Percentiles rank a stretch among this genome's conserved stretches.
Conservation (phyloP, 257 asterid species). For the Przewalskia tangutica region DNA sequence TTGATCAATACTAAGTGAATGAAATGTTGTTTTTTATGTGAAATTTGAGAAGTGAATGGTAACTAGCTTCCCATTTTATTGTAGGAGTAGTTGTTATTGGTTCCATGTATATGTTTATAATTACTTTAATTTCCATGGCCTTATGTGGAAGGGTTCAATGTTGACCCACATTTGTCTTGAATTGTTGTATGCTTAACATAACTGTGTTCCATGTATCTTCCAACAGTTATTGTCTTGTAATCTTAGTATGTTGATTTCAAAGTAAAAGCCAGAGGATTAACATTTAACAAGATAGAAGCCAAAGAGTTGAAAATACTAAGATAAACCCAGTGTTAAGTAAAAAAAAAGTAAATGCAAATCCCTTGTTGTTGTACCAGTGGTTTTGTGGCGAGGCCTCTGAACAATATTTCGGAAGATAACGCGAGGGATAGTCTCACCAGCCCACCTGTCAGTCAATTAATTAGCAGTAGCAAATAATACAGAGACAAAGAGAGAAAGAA, state of each 20-base stretch:
- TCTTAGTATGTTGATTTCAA: background rate
- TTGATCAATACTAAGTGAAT: background rate
- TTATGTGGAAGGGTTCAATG: background rate
- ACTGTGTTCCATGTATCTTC: background rate
- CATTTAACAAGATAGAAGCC: no score
- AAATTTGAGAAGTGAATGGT: background rate
- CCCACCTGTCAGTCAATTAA: slow-evolving; percentile 49
- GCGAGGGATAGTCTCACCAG: slow-evolving; percentile 90
- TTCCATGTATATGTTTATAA: background rate
- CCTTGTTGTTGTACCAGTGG: slow-evolving; percentile 36
- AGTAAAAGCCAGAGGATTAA: no score
- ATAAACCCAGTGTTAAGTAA: no score
- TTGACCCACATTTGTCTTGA: background rate
- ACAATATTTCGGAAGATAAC: slow-evolving; percentile 89
- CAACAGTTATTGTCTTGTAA: background rate
- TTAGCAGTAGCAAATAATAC: background rate
- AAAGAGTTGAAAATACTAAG: no score
- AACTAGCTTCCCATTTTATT: background rate
- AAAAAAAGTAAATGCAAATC: no score
- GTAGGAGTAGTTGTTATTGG: background rate
- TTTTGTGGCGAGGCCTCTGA: slow-evolving; percentile 97
- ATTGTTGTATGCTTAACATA: background rate
- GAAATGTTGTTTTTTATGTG: background rate
- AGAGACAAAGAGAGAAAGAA: background rate
- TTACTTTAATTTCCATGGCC: background rate